These are phyloP conservation scores for Aspergillus campestris DNA, from an alignment of 495 filamentous ascomycete genomes.

Conservation along the genomic window DNA sequence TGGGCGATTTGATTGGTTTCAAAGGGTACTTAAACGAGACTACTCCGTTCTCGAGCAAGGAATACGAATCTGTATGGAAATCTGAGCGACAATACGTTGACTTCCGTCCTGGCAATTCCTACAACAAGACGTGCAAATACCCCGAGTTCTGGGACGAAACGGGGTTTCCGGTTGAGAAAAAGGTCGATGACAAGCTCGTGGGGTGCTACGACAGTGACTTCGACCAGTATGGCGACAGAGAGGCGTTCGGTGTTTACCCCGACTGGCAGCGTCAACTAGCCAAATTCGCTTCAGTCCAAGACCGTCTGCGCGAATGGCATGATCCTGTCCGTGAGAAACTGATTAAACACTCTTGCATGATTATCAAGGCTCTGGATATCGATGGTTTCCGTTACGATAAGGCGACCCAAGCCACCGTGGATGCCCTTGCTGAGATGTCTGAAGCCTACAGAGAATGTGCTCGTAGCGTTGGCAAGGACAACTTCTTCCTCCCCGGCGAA, in stretches of 20 bases:
- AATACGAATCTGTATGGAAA: constrained; percentile 56
- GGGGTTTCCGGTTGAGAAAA: constrained; percentile 43
- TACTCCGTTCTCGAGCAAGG: constrained; percentile 49
- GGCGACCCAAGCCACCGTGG: constrained; percentile 56
- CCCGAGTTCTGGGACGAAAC: constrained; percentile 61
- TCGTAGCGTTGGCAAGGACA: constrained; percentile 45
- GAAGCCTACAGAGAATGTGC: constrained; percentile 49
- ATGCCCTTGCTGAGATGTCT: constrained; percentile 52
- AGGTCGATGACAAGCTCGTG: constrained; percentile 35
- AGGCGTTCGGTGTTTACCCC: constrained; percentile 59
- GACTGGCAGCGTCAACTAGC: constrained; percentile 62
- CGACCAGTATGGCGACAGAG: constrained; percentile 61
- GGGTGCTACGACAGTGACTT: constrained; percentile 66
- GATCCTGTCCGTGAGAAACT: constrained; percentile 52
- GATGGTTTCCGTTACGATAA: constrained; percentile 67
- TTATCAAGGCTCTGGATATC: constrained; percentile 55
- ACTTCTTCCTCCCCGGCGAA: constrained; percentile 59
- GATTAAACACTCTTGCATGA: constrained; percentile 57
- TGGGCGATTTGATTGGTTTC: constrained; percentile 64
- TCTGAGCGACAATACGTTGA: constrained; percentile 50
- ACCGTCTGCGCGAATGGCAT: constrained; percentile 64
- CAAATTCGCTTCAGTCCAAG: constrained; percentile 69
- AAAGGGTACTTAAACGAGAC: constrained; percentile 56
- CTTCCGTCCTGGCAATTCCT: constrained; percentile 51
- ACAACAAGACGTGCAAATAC: constrained; percentile 52